Evolutionary conservation across 2,329 filamentous ascomycete genomes (phyloP).

Genomic region (Pseudonectria foliicola): DNA sequence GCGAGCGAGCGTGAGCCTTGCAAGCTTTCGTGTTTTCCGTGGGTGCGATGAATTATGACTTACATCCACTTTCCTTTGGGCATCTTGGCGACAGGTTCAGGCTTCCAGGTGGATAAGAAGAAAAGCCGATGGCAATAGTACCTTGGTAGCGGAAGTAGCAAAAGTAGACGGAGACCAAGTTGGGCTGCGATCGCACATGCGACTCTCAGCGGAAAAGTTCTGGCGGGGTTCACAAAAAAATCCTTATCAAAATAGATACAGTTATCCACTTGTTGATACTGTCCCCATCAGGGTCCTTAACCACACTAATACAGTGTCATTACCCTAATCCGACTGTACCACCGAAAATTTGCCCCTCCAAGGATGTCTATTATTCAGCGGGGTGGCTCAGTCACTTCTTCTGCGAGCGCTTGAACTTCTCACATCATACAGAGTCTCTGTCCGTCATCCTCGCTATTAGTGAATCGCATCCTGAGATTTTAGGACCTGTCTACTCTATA

Average conservation of each 20-base stretch:
- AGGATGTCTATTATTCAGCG: slow-evolving; percentile 34
- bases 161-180: slow-evolving; percentile 14
- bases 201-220: slow-evolving; percentile 23
- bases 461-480: too few species aligned
- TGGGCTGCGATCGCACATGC: slow-evolving; percentile 17
- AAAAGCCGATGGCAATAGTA: slow-evolving; percentile 3
- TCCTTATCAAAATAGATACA: slow-evolving; percentile 21
- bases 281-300: slow-evolving; percentile 8
- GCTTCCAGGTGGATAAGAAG: slow-evolving; percentile 8
- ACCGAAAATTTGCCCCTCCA: slow-evolving; percentile 44
- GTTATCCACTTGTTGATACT: slow-evolving; percentile 25
- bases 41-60: slow-evolving; percentile 10
- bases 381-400: slow-evolving; percentile 7
- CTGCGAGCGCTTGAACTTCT: slow-evolving; percentile 9
- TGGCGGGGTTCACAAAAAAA: slow-evolving; percentile 23
- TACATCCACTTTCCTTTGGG: slow-evolving; percentile 65
- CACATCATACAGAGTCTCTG: slow-evolving; percentile 13
- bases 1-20: slow-evolving; percentile 6
- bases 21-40: neutral
- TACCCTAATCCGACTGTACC: slow-evolving; percentile 6
- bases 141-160: too few species aligned
- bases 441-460: neutral
- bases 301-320: slow-evolving; percentile 21
- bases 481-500: too few species aligned
- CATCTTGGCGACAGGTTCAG: slow-evolving; percentile 47